Evolutionary conservation across 2,329 filamentous ascomycete species (phyloP), one percentile per base, ranked within the genome.

Genomic region (Anisogramma anomala): DNA sequence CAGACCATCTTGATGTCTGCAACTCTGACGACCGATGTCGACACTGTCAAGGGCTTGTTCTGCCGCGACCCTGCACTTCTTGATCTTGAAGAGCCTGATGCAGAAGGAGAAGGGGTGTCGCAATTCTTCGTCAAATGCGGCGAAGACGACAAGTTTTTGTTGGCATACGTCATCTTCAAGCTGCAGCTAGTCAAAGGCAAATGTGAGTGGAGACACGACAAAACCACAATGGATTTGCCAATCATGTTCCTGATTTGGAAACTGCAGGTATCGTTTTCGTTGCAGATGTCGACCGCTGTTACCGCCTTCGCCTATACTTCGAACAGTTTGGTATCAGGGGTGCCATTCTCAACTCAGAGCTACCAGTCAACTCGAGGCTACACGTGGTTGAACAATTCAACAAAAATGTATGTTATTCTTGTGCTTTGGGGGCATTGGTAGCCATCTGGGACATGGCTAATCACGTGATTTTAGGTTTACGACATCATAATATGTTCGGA

Each of bases 361-460:
- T 98, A 26, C 91, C 91, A 0, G 80, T 96, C 50, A 95, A 95
- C 55, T 91, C 84, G 1, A 74, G 91, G 45, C 78, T 95, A 28
- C 89, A 98, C 57, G 87, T 94, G 2, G 89, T 98, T 3, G 84
- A 96, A 53, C 87, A 96, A 59, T 98, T 98, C 65, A 98, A 96
- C 66, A 84, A 84, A 62, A 84, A 85, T 39, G 79, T 96, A 23
- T 25, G 45, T 36, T 23, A 3, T 27, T 10, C 9, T 4, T 9
- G 6, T 19, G 13, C 17, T 13, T 14, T 19, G 9, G 1, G 9
- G 6, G 9, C 11, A 3, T 15, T 5, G 9, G 13, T 8, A 10
- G 18, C 14, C 1, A 11, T 13, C 15, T 14, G 19, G 23, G 13
- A 14, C 4, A 17, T 36, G 3, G 33, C 41, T 47, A 28, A 47